Conservation (phyloP, 257 asterid genomes). For the Rauvolfia tetraphylla region DNA sequence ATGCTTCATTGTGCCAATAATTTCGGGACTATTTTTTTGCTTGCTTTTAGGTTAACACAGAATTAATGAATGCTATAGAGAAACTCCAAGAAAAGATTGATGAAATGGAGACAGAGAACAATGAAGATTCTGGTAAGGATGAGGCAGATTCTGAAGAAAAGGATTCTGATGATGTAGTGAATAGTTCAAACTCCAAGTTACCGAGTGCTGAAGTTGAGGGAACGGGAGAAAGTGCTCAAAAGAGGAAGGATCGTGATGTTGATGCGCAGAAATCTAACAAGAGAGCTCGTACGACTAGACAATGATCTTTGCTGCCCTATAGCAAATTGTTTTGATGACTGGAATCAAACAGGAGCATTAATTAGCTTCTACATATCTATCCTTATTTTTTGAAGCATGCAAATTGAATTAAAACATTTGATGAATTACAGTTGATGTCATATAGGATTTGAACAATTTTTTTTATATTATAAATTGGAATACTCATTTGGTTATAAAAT, state of each 20-base stretch:
- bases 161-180: conserved; percentile 11
- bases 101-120: conserved; percentile 21
- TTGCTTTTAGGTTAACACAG: conserved; percentile 57
- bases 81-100: conserved; percentile 37
- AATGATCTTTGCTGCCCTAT: not conserved
- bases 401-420: too few species aligned
- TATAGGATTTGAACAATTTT: too few species aligned
- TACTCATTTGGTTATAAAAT: too few species aligned
- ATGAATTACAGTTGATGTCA: too few species aligned
- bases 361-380: too few species aligned
- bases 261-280: not conserved
- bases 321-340: not conserved
- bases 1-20: too few species aligned
- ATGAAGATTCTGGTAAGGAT: conserved; percentile 20
- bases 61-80: conserved; percentile 61
- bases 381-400: not conserved
- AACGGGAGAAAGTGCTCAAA: not conserved
- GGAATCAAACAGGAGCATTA: not conserved
- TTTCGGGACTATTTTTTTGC: conserved; percentile 1
- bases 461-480: too few species aligned
- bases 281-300: not conserved
- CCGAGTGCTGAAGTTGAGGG: conserved; percentile 19
- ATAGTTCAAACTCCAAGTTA: conserved; percentile 8
- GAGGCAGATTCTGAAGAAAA: conserved; percentile 18
- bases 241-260: not conserved